Conservation (phyloP, 148 eudicot genomes). For the Selenicereus undatus region DNA sequence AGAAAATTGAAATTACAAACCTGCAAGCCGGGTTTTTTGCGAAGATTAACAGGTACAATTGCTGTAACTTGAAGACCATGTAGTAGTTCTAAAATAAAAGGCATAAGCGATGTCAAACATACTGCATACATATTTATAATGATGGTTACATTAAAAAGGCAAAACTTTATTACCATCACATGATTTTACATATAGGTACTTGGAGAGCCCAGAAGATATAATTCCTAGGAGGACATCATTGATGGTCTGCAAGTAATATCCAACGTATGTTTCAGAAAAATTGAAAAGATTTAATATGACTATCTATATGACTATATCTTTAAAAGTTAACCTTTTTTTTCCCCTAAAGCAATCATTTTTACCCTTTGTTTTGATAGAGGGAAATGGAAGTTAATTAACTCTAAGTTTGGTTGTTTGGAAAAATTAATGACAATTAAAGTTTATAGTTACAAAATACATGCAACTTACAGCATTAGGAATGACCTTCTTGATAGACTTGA, state of each 20-base stretch:
- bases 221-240: slow-evolving; percentile 75
- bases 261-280: no score
- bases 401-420: not conserved
- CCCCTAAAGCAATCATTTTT: no score
- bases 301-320: not conserved
- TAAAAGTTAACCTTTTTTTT: not conserved
- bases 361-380: no score
- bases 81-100: not conserved
- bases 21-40: not conserved
- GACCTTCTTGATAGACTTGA: slow-evolving; percentile 55
- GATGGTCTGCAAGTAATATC: slow-evolving; percentile 46
- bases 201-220: slow-evolving; percentile 55
- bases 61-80: slow-evolving; percentile 21
- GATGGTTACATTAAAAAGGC: not conserved
- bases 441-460: not conserved
- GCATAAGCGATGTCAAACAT: not conserved
- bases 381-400: not conserved
- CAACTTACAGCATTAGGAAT: slow-evolving; percentile 52
- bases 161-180: slow-evolving; percentile 34
- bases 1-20: no score
- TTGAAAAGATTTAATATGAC: not conserved
- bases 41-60: slow-evolving; percentile 24
- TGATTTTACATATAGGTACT: slow-evolving; percentile 45
- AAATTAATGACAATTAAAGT: not conserved
- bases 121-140: no score